Evolutionary conservation across 768 basidiomycete genomes (phyloP), one percentile per base, ranked within the genome.

Genomic region (Russula ochroleuca): DNA sequence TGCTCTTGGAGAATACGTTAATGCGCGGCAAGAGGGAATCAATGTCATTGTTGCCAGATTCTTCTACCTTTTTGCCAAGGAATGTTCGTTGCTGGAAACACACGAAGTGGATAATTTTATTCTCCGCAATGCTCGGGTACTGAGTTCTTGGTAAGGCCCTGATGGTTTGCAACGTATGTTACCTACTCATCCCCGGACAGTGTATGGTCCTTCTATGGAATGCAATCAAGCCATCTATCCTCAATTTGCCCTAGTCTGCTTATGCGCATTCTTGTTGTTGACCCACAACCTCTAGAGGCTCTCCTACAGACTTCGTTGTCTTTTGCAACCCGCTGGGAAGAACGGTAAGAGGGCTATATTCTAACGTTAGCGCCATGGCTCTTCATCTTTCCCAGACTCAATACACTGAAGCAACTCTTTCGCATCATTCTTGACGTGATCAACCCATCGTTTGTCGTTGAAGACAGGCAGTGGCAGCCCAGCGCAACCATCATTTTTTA

Each of bases 91-190:
- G 45, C 70, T 91, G 59, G 85, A 87, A 68, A 71, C 82, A 1
- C 81, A 86, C 67, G 89, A 89, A 73, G 78, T 87, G 2, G 87
- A 89, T 68, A 87, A 88, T 70, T 89, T 90, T 68, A 79, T 90
- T 35, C 71, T 89, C 37, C 80, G 82, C 52, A 88, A 89, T 66
- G 84, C 81, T 14, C 72, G 73, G 47, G 70, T 83, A 19, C 74
- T 92, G n/a, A 79, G 80, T 28, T 72, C 75, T 33, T 88, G 87
- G 89, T 90, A 70, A 62, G 78, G 57, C 10, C 9, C n/a, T 6
- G 5, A 43, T 55, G n/a, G 50, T 35, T 51, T 33, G 50, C 25
- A 38, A 40, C 8, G 14, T 8, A n/a, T 37, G 9, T 15, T 38
- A 25, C 5, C 8, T 54, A 23, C 41, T 62, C 59, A 50, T 66